Conservation (phyloP, 345 rosid species). For the Dimocarpus longan region DNA sequence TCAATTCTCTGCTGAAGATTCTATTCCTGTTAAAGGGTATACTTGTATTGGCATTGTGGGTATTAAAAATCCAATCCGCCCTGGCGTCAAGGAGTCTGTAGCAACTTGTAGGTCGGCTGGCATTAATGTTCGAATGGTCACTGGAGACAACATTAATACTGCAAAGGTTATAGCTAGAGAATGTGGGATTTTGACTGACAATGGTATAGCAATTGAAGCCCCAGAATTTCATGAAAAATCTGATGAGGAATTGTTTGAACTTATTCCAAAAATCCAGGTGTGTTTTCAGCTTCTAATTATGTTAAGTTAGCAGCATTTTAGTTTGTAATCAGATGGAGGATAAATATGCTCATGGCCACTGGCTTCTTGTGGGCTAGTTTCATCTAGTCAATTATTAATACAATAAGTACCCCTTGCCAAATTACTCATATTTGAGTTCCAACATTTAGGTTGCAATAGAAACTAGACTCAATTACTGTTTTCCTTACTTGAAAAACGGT, state of each 20-base stretch:
- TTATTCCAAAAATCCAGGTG: constrained; percentile 92
- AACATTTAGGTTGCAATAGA: background rate
- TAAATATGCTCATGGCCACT: background rate
- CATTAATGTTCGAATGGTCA: constrained; percentile 79
- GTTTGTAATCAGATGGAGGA: background rate
- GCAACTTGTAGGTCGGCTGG: constrained; percentile 85
- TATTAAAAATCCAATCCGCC: constrained; percentile 81
- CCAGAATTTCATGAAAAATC: constrained; percentile 54
- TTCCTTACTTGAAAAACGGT: too few species aligned
- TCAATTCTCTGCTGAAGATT: constrained; percentile 49
- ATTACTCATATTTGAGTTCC: background rate
- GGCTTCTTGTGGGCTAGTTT: background rate
- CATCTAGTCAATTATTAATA: background rate
- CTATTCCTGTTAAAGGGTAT: constrained; percentile 60
- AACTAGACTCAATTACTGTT: too few species aligned
- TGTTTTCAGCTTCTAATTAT: background rate
- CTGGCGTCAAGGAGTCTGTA: constrained; percentile 84
- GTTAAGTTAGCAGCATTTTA: background rate
- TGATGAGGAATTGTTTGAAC: constrained; percentile 54
- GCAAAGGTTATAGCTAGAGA: constrained; percentile 93
- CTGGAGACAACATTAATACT: constrained; percentile 84
- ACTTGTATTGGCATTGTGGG: constrained; percentile 82
- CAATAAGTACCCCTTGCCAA: background rate
- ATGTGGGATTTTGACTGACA: constrained; percentile 75
- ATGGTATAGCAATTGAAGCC: constrained; percentile 64